phyloP scores from a whole-genome alignment of 495 filamentous ascomycete genomes.

The Cudoniella acicularis region DNA sequence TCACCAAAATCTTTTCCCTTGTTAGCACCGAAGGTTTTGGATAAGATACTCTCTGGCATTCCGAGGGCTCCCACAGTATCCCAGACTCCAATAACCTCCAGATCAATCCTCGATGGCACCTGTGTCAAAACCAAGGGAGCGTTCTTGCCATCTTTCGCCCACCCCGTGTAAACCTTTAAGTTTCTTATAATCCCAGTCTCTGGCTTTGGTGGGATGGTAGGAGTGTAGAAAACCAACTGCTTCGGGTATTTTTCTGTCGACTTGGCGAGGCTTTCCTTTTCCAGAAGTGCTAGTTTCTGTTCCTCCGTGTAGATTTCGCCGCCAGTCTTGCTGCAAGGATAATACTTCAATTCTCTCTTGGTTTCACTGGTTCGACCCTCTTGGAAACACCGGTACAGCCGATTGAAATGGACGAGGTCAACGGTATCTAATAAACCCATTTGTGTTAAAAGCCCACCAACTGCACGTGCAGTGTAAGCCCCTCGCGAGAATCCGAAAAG shows the following conservation, averaged over 20 bases:
- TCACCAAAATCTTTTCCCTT: conserved; percentile 11
- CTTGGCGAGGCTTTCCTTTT: too few species aligned
- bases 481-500: conserved; percentile 71
- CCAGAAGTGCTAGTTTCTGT: not conserved
- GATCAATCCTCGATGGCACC: not conserved
- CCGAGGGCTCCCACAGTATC: conserved; percentile 48
- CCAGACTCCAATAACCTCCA: conserved; percentile 49
- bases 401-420: conserved; percentile 57
- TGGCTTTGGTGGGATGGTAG: not conserved
- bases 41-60: conserved; percentile 30
- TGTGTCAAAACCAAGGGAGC: not conserved
- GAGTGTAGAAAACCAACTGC: not conserved
- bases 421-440: conserved; percentile 59
- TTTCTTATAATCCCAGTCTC: not conserved
- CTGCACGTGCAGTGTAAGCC: conserved; percentile 63
- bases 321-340: not conserved
- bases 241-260: not conserved
- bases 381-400: conserved; percentile 36
- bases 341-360: not conserved
- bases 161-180: not conserved
- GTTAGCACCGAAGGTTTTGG: conserved; percentile 25
- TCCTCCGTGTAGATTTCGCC: not conserved
- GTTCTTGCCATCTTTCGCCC: not conserved
- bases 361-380: not conserved
- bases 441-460: conserved; percentile 56